Percentiles rank a stretch among this genome's conserved stretches.
phyloP scores from a whole-genome alignment of 805 yeast species.

The Isabelozyma heimii region DNA sequence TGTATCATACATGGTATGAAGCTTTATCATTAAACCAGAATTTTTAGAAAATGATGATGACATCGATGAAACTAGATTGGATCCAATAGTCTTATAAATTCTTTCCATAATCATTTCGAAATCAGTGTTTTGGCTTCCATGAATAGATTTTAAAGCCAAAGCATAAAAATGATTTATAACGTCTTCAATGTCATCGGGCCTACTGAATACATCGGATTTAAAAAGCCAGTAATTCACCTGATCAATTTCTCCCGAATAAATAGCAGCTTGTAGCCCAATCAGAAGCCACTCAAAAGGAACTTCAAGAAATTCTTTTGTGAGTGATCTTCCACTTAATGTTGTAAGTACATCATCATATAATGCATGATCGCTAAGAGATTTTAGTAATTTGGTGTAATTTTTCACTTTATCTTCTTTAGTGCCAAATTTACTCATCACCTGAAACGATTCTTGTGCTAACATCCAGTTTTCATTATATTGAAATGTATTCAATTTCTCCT shows the following conservation, averaged over 20 bases:
- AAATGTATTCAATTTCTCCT: slow-evolving; percentile 76
- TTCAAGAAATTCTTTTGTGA: slow-evolving; percentile 13
- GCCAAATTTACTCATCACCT: slow-evolving; percentile 51
- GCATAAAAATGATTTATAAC: slow-evolving; percentile 65
- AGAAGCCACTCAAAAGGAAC: slow-evolving; percentile 57
- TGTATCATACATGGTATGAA: slow-evolving; percentile 36
- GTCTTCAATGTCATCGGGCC: slow-evolving; percentile 48
- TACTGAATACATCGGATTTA: slow-evolving; percentile 44
- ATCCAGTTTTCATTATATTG: slow-evolving; percentile 86
- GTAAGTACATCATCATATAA: slow-evolving; percentile 64
- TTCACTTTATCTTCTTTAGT: slow-evolving; percentile 24
- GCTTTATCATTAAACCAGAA: slow-evolving; percentile 30
- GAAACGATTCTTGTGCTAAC: slow-evolving; percentile 81
- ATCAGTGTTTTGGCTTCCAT: slow-evolving; percentile 24
- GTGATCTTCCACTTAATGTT: slow-evolving; percentile 40
- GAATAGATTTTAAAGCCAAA: slow-evolving; percentile 51
- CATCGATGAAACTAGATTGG: slow-evolving; percentile 43
- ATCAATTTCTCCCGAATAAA: slow-evolving; percentile 55
- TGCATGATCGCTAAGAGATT: slow-evolving; percentile 74
- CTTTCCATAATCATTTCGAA: slow-evolving; percentile 42
- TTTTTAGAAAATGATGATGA: slow-evolving; percentile 39
- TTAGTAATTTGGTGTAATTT: slow-evolving; percentile 56
- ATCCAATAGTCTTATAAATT: slow-evolving; percentile 61
- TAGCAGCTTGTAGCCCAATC: slow-evolving; percentile 74
- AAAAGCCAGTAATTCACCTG: slow-evolving; percentile 59